A percentile compares a stretch with the other conserved stretches of the same genome.
phyloP scores from a whole-genome alignment of 306 rosid genomes.

The Mucuna pruriens region DNA sequence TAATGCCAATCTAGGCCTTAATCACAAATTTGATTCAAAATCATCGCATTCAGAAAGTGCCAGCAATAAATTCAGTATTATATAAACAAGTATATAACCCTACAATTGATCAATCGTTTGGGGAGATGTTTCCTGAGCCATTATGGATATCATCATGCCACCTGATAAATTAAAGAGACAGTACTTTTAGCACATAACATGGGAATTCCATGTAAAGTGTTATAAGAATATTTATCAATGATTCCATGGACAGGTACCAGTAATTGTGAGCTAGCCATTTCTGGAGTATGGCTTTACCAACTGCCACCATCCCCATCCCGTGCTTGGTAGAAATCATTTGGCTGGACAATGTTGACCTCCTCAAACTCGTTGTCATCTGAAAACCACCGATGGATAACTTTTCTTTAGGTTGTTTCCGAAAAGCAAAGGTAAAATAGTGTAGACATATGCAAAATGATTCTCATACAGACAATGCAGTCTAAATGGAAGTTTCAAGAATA shows the following conservation, averaged over 20 bases:
- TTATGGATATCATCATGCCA: slow-evolving; percentile 15
- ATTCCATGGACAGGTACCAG: slow-evolving; percentile 32
- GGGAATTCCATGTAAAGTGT: neutral
- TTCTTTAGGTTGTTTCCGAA: neutral
- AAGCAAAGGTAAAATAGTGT: neutral
- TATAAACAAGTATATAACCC: slow-evolving; percentile 30
- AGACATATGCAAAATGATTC: slow-evolving; percentile 7
- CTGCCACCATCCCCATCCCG: slow-evolving; percentile 71
- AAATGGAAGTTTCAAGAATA: neutral
- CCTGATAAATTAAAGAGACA: slow-evolving; percentile 27
- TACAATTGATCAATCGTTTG: slow-evolving; percentile 15
- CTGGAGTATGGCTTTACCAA: slow-evolving; percentile 53
- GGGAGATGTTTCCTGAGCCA: slow-evolving; percentile 16
- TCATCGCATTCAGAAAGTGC: neutral
- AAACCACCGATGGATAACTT: slow-evolving; percentile 21
- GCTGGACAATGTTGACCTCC: slow-evolving; percentile 70
- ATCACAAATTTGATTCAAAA: slow-evolving; percentile 34
- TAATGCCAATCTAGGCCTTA: neutral
- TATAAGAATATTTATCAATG: neutral
- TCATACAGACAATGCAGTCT: slow-evolving; percentile 4
- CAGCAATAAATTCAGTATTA: neutral
- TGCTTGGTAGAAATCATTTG: slow-evolving; percentile 70
- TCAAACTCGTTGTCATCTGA: slow-evolving; percentile 87
- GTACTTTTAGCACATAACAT: slow-evolving; percentile 5
- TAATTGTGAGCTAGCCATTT: slow-evolving; percentile 22